Percentiles rank a stretch among this genome's conserved stretches.
Evolutionary conservation across 768 basidiomycete genomes (phyloP).

Genomic region (Rhizopogon salebrosus): DNA sequence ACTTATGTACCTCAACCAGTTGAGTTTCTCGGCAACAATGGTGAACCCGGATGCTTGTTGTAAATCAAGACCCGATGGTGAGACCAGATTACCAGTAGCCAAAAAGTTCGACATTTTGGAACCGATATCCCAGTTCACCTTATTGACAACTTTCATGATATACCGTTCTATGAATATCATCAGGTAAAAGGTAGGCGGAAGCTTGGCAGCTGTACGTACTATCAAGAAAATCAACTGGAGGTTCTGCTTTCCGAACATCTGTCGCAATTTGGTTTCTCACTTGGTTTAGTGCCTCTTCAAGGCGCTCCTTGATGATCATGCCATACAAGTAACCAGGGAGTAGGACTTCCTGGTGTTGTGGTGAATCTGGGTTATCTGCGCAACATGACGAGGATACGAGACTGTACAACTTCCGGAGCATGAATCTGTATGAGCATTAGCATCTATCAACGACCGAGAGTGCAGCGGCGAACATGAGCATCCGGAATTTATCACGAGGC

Average conservation of each 20-base stretch:
- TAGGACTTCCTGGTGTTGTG: slow-evolving; percentile 96
- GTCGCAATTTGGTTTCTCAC: slow-evolving; percentile 62
- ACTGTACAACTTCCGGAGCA: slow-evolving; percentile 93
- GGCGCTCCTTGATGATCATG: slow-evolving; percentile 97
- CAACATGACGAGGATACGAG: slow-evolving; percentile 87
- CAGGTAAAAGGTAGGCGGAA: slow-evolving; percentile 3
- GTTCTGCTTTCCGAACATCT: slow-evolving; percentile 73
- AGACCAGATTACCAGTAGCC: slow-evolving; percentile 93
- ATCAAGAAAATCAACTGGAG: slow-evolving; percentile 82
- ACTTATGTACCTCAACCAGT: slow-evolving; percentile 97
- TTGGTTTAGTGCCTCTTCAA: slow-evolving; percentile 82
- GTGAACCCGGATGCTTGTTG: slow-evolving; percentile 99
- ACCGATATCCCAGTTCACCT: slow-evolving; percentile 90
- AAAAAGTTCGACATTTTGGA: slow-evolving; percentile 88
- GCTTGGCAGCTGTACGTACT: slow-evolving; percentile 42
- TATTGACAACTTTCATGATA: slow-evolving; percentile 65
- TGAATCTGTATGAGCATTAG: slow-evolving; percentile 59
- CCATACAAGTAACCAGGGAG: slow-evolving; percentile 89
- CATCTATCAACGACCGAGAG: background rate
- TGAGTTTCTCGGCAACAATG: slow-evolving; percentile 97
- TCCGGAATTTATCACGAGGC: slow-evolving; percentile 89
- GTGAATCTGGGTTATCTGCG: slow-evolving; percentile 96
- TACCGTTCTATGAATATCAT: slow-evolving; percentile 58
- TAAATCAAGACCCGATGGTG: slow-evolving; percentile 91
- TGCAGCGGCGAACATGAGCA: slow-evolving; percentile 71